These are phyloP conservation scores for Colletotrichum phormii DNA, from an alignment of 2,329 filamentous ascomycete genomes.

Conservation along the genomic window DNA sequence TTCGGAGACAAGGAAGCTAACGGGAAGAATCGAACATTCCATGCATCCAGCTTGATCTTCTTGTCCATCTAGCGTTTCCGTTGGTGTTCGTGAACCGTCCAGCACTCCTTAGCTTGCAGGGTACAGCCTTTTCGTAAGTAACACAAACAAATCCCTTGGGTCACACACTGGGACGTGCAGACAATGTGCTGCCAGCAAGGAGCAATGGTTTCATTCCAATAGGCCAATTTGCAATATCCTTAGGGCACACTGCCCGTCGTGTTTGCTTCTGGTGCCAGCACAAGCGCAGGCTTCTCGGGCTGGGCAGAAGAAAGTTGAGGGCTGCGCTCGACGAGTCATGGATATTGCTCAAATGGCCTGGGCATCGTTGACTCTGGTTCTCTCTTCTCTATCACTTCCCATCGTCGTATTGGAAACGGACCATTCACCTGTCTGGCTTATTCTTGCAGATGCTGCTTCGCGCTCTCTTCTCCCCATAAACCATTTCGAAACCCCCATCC, in stretches of 20 bases:
- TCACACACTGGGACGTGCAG: neutral
- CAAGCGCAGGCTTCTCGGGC: neutral
- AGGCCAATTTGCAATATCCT: neutral
- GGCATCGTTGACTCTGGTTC: neutral
- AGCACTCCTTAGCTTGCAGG: neutral
- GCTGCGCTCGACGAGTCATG: conserved; percentile 25
- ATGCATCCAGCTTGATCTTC: neutral
- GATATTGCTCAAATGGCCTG: neutral
- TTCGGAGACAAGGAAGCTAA: neutral
- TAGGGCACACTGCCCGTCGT: neutral
- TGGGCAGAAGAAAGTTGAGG: neutral
- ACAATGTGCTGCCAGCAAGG: neutral
- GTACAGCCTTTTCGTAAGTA: neutral
- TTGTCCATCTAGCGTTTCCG: neutral
- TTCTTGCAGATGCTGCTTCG: neutral
- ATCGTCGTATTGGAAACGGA: neutral
- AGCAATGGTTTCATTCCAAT: neutral
- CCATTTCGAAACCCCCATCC: neutral
- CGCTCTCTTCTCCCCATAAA: neutral
- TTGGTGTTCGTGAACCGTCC: neutral
- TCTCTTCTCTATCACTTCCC: neutral
- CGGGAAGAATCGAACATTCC: conserved; percentile 4
- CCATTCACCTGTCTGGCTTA: neutral
- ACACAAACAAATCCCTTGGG: neutral
- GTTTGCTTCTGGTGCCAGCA: neutral